Evolutionary conservation across 1,284 basidiomycete genomes (phyloP).

Genomic region (Limonomyces culmigenus): DNA sequence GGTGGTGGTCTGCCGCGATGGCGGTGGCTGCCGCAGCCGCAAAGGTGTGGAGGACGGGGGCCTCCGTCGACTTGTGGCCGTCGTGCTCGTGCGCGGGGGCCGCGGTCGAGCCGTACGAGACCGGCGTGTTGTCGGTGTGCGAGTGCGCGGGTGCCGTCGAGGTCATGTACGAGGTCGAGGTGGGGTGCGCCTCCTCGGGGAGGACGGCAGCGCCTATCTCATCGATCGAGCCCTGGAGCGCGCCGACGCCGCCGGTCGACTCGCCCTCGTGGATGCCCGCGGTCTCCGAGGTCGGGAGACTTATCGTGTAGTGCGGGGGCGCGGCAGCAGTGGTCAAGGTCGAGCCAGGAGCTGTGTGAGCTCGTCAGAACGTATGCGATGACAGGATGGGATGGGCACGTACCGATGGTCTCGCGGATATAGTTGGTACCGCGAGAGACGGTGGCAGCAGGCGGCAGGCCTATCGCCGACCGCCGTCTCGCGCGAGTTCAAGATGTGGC

Average conservation of each 20-base stretch:
- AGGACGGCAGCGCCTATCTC: conserved; percentile 15
- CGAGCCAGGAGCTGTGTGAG: conserved; percentile 13
- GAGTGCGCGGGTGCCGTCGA: not conserved
- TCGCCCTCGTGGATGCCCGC: conserved; percentile 5
- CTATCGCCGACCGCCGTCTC: not conserved
- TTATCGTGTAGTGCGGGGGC: not conserved
- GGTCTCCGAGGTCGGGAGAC: conserved; percentile 2
- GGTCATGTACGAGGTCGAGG: too few species aligned
- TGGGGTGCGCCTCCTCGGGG: conserved; percentile 12
- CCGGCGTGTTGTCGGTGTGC: conserved; percentile 1
- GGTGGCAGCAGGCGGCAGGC: not conserved
- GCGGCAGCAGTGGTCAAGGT: not conserved
- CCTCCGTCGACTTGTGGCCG: conserved; percentile 1
- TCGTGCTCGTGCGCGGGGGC: too few species aligned
- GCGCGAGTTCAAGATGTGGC: not conserved
- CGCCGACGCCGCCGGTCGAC: conserved; percentile 12
- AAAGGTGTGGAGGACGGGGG: not conserved
- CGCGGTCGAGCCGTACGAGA: too few species aligned
- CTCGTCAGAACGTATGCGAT: too few species aligned
- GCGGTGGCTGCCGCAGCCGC: not conserved
- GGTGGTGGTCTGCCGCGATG: conserved; percentile 1
- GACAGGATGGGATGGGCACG: conserved; percentile 5
- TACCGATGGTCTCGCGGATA: conserved; percentile 4
- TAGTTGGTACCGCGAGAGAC: conserved; percentile 4
- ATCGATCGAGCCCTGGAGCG: conserved; percentile 12